Conservation (phyloP, 2,329 filamentous ascomycete genomes). For the Massarina eburnea region DNA sequence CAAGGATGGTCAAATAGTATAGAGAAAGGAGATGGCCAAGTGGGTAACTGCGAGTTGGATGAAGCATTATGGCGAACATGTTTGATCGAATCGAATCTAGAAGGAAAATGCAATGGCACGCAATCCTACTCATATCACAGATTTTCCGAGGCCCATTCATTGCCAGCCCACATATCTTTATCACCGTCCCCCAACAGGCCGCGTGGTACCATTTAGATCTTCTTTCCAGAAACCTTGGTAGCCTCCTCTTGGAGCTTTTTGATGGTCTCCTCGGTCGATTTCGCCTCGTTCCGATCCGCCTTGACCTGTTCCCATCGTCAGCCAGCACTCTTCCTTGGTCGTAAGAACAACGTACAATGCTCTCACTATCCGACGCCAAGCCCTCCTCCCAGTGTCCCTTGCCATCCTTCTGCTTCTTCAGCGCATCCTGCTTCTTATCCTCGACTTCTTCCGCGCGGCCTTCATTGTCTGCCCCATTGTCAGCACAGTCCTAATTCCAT, state of each 20-base stretch:
- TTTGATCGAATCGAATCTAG: too few species aligned
- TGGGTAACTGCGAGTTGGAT: too few species aligned
- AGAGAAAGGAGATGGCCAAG: too few species aligned
- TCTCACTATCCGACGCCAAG: constrained; percentile 48
- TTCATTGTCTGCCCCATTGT: constrained; percentile 29
- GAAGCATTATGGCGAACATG: too few species aligned
- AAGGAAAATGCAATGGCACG: too few species aligned
- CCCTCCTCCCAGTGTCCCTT: constrained; percentile 48
- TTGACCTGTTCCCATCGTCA: constrained; percentile 32
- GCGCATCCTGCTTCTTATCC: constrained; percentile 45
- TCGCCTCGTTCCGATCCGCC: constrained; percentile 47
- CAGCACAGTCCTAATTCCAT: background rate
- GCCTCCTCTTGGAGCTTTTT: constrained; percentile 51
- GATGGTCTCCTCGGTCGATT: constrained; percentile 45
- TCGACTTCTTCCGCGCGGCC: constrained; percentile 45
- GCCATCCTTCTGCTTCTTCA: constrained; percentile 48
- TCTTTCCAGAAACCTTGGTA: constrained; percentile 37
- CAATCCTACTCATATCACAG: too few species aligned
- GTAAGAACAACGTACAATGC: constrained; percentile 27
- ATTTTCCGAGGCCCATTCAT: too few species aligned
- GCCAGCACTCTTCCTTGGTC: background rate
- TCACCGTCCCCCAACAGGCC: too few species aligned
- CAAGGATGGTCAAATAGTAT: too few species aligned
- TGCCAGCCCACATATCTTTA: background rate
- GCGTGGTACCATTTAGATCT: background rate